Evolutionary conservation across 495 filamentous ascomycete species (phyloP).

Genomic region (Aspergillus wentii): DNA sequence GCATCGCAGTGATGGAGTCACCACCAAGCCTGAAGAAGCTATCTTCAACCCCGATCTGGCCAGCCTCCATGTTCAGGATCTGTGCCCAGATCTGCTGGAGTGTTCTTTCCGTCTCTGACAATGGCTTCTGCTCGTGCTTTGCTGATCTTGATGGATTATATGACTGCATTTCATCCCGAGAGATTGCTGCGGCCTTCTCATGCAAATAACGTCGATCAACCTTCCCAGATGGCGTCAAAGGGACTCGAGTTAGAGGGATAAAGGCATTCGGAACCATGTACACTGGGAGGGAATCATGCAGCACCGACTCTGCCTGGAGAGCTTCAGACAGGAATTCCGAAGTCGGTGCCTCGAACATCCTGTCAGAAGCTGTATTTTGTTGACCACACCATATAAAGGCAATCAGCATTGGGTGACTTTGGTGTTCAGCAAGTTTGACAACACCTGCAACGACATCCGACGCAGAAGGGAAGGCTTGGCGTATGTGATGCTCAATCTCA

Average conservation of each 20-base stretch:
- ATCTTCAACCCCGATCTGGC: slow-evolving; percentile 32
- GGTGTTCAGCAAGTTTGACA: not conserved
- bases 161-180: too few relatives aligned
- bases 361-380: too few relatives aligned
- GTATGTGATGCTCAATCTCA: slow-evolving; percentile 46
- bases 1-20: slow-evolving; percentile 53
- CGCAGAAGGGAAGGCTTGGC: not conserved
- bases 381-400: not conserved
- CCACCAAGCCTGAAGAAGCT: slow-evolving; percentile 51
- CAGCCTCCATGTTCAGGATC: slow-evolving; percentile 25
- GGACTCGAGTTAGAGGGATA: slow-evolving; percentile 15
- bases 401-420: not conserved
- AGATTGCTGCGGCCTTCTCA: not conserved
- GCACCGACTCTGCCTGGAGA: too few relatives aligned
- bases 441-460: slow-evolving; percentile 4
- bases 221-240: not conserved
- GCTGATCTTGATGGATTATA: not conserved
- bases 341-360: too few relatives aligned
- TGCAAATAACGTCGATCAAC: not conserved
- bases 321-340: too few relatives aligned
- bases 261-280: slow-evolving; percentile 40
- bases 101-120: slow-evolving; percentile 1
- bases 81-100: slow-evolving; percentile 29
- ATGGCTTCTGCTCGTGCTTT: not conserved
- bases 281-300: slow-evolving; percentile 14